These are phyloP conservation scores for Pseudisothecium myosuroides DNA, from an alignment of 225 moss, liverwort and hornwort species.

Conservation along the genomic window DNA sequence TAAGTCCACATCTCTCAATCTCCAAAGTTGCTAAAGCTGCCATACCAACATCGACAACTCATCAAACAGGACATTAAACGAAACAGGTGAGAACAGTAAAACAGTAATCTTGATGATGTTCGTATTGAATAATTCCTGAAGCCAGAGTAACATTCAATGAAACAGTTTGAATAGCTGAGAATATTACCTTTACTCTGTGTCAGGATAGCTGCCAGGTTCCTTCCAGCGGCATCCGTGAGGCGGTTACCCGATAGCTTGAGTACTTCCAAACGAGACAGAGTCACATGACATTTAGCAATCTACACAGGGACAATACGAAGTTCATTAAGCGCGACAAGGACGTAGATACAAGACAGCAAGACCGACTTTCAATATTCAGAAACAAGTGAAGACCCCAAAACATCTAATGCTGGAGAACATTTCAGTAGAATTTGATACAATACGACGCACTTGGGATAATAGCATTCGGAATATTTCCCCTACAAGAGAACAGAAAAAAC, in stretches of 20 bases:
- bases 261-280: constrained; percentile 86
- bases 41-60: constrained; percentile 4
- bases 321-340: not conserved
- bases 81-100: not conserved
- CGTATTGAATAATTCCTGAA: not conserved
- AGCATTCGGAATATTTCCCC: not conserved
- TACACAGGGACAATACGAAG: constrained; percentile 10
- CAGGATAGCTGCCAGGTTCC: constrained; percentile 64
- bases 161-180: not conserved
- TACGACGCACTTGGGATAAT: not conserved
- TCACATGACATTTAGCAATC: constrained; percentile 78
- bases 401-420: not conserved
- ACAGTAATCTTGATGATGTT: not conserved
- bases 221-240: constrained; percentile 86
- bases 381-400: not conserved
- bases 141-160: not conserved
- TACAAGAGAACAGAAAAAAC: not conserved
- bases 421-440: not conserved
- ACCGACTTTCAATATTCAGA: not conserved
- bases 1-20: constrained; percentile 73
- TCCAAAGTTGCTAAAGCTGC: constrained; percentile 86
- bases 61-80: not conserved
- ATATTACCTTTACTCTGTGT: constrained; percentile 53
- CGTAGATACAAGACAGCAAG: not conserved
- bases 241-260: constrained; percentile 84